Evolutionary conservation across 495 filamentous ascomycete species (phyloP), one percentile per base, ranked within the genome.

Genomic region (Amorphotheca resinae): DNA sequence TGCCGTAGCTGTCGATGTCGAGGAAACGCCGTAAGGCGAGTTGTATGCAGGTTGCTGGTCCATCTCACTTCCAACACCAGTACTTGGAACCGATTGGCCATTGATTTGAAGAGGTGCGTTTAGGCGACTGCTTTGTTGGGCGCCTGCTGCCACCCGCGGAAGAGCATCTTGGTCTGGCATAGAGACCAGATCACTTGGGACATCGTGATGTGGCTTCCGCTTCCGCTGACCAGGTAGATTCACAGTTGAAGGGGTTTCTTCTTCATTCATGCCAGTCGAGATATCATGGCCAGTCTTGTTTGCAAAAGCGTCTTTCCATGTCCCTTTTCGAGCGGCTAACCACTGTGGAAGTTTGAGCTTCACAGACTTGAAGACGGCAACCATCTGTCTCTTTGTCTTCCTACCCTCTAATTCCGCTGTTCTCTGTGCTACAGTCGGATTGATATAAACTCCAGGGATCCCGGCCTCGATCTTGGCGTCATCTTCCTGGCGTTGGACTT

Each of bases 301-400:
- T 21, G 9, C 33, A 14, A 18, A 18, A 0, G 22, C 37, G 8
- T 42, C 43, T 17, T 38, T 22, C 41, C 45, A 48, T 11, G 17
- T 41, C 9, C 42, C 41, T 22, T 16, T 35, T 8, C 43, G 20
- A 6, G 38, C 35, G 6, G 39, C 22, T 11, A 53, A 17, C 41
- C 42, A 46, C 11, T 32, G 12, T 2, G 46, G 39, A 33, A 37
- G 11, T 30, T 40, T 50, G 9, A 54, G 31, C 22, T 33, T 45
- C 2, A 16, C 31, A 5, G 41, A 55, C 20, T 46, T 48, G 49
- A 55, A 55, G 2, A 51, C 30, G 6, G 26, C 35, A 37, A 52
- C 32, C 9, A 35, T 22, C 22, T 11, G 6, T 34, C 31, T 15
- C 14, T 8, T 36, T 8, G 15, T n/a, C 23, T 20, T 11, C 15